These are phyloP conservation scores for Penicillium alfredii DNA, from an alignment of 495 filamentous ascomycete species.

Conservation along the genomic window DNA sequence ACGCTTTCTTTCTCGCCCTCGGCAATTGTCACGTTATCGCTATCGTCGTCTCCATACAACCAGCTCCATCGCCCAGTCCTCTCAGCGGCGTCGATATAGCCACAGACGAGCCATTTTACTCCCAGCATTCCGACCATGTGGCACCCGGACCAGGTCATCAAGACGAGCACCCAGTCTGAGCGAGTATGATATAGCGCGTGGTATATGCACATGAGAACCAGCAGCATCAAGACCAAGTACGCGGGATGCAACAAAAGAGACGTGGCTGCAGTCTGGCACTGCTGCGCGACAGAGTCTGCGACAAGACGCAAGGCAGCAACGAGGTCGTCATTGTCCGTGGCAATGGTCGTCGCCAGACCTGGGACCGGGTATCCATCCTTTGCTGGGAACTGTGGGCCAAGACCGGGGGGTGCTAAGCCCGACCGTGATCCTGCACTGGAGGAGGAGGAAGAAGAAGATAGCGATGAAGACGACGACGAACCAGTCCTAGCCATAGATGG, in stretches of 20 bases:
- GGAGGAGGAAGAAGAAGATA: too few species aligned
- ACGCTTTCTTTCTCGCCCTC: too few species aligned
- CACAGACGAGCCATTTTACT: slow-evolving; percentile 32
- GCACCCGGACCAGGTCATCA: slow-evolving; percentile 32
- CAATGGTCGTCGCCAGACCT: slow-evolving; percentile 15
- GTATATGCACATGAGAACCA: slow-evolving; percentile 29
- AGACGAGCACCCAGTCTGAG: slow-evolving; percentile 11
- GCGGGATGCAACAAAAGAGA: slow-evolving; percentile 49
- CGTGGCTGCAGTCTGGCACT: slow-evolving; percentile 49
- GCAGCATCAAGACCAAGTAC: slow-evolving; percentile 30
- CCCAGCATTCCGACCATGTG: slow-evolving; percentile 40
- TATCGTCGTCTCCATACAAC: slow-evolving; percentile 24
- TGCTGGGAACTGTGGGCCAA: too few species aligned
- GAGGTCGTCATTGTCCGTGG: slow-evolving; percentile 30
- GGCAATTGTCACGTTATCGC: too few species aligned
- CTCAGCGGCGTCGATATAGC: slow-evolving; percentile 51
- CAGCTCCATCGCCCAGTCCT: slow-evolving; percentile 41
- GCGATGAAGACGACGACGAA: too few species aligned
- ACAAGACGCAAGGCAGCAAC: slow-evolving; percentile 46
- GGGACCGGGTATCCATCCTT: too few species aligned
- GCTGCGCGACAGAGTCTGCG: slow-evolving; percentile 56
- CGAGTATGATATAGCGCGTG: slow-evolving; percentile 36
- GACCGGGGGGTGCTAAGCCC: too few species aligned
- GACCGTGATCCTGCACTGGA: too few species aligned
- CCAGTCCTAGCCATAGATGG: too few species aligned